Conservation (phyloP, 2,329 filamentous ascomycete species). For the Grosmannia penicillata region DNA sequence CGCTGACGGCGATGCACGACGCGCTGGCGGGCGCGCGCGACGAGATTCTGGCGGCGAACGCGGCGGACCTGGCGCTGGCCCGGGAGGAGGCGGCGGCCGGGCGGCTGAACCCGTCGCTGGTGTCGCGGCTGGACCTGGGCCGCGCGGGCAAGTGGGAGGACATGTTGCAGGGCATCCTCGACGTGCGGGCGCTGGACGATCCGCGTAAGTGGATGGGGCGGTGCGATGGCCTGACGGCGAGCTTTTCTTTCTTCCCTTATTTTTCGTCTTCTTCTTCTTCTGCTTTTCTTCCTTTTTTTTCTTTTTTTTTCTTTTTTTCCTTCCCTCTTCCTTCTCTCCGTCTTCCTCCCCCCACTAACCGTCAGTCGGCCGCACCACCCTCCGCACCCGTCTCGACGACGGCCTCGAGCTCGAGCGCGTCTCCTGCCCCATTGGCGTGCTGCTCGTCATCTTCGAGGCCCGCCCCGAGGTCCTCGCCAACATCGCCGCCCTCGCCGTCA, state of each 20-base stretch:
- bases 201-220: conserved; percentile 71
- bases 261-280: too few species aligned
- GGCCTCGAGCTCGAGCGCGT: conserved; percentile 74
- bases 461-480: conserved; percentile 97
- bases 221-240: too few species aligned
- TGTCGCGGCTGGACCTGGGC: conserved; percentile 76
- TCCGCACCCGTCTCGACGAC: conserved; percentile 77
- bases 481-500: conserved; percentile 88
- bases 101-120: conserved; percentile 62
- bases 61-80: conserved; percentile 63
- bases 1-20: conserved; percentile 67
- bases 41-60: conserved; percentile 75
- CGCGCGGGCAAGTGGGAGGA: conserved; percentile 90
- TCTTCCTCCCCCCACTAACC: neutral
- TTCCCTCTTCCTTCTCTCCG: neutral
- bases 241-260: too few species aligned
- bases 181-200: conserved; percentile 72
- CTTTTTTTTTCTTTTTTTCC: neutral
- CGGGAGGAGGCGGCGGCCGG: conserved; percentile 55
- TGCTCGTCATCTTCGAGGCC: conserved; percentile 96
- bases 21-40: conserved; percentile 57
- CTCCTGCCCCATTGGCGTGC: conserved; percentile 89
- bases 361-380: conserved; percentile 66
- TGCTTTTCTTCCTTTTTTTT: too few species aligned
- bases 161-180: conserved; percentile 88